Base-by-base conservation (phyloP, 2,329 filamentous ascomycete species). In the Fusarium sulawesiense region DNA sequence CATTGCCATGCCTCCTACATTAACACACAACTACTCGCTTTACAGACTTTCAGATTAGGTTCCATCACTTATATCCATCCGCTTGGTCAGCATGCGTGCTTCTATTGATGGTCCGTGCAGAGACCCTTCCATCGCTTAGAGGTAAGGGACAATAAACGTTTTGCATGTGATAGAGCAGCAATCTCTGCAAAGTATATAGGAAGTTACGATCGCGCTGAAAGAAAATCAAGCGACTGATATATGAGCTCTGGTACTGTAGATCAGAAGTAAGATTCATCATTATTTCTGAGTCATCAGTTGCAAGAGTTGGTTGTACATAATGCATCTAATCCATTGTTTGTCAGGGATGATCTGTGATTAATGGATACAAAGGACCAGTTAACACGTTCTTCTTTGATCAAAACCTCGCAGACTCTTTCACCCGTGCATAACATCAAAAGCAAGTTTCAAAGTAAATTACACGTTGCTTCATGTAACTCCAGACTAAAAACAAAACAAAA, bases 111-210 rank as follows among this genome's bases (percentile, higher is more conserved):
- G 62, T 46, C 42, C 48, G 62, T 61, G 62, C 63, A 30, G 20
- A 23, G n/a, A 48, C 37, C 30, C 7, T 66, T 66, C 29, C 7
- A 61, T 66, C 34, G 47, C 40, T 45, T n/a, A 25, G 23, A 25
- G 23, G 23, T 25, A 41, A 7, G 5, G 34, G 18, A 37, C 18
- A 46, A 45, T 48, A 18, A 16, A 49, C 37, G 40, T 61, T 66
- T 61, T 61, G 32, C 63, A 66, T 66, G 63, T 66, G 63, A 66
- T 13, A 34, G 25, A 27, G 47, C 54, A 47, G 27, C 16, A 40
- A 20, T 12, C 9, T 37, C 27, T 40, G 10, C 11, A 9, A 30
- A 23, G 23, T 18, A 13, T 12, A 9, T 47, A 11, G 20, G 4
- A 40, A 29, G 20, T 12, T 13, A 20, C 41, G 14, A 12, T 21